Base-by-base conservation (phyloP, 345 rosid genomes). In the Eucalyptus erythrocorys region DNA sequence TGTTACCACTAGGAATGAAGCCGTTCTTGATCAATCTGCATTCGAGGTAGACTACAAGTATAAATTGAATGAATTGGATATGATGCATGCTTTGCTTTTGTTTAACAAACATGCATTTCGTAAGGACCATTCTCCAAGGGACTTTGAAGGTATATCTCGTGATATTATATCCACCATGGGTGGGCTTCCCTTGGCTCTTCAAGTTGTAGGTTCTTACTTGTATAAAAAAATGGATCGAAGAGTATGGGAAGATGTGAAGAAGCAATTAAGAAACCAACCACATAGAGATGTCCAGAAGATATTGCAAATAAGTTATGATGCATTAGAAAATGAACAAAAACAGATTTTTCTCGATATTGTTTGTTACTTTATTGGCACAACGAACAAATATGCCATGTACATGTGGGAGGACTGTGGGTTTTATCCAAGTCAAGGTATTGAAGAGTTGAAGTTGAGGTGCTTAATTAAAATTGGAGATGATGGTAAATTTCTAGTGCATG, bases 401-500 rank as follows among this genome's bases (percentile, higher is more conserved):
- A 57, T 57, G 64, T 57, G 64, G 64, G 64, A 57, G 64, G 64
- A 10, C 1, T 26, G 2, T 10, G n/a, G 64, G n/a, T 2, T 57
- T 26, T 4, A 10, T 57, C 64, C 64, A 57, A 57, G 6, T 26
- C 1, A 0, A 57, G 64, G 14, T 2, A 10, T 57, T 57, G 64
- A 57, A 57, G 64, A 57, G n/a, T 57, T 57, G 64, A 26, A 57
- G 3, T 57, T 57, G 64, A 57, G n/a, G 64, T 57, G n/a, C 59
- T 53, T 53, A 53, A 53, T 53, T 21, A 53, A 53, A 8, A 53
- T 53, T 19, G 2, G 9, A 6, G 0, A 51, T 51, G 0, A 0
- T 53, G 57, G 57, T 51, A 0, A 0, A 0, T 19, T 51, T 7
- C 0, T 0, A 4, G 0, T 57, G n/a, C 64, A 57, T 57, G 64